A percentile compares a stretch with the other conserved stretches of the same genome.
These are phyloP conservation scores for Solanum hybrid DNA, from an alignment of 305 asterid genomes.

Conservation along the genomic window DNA sequence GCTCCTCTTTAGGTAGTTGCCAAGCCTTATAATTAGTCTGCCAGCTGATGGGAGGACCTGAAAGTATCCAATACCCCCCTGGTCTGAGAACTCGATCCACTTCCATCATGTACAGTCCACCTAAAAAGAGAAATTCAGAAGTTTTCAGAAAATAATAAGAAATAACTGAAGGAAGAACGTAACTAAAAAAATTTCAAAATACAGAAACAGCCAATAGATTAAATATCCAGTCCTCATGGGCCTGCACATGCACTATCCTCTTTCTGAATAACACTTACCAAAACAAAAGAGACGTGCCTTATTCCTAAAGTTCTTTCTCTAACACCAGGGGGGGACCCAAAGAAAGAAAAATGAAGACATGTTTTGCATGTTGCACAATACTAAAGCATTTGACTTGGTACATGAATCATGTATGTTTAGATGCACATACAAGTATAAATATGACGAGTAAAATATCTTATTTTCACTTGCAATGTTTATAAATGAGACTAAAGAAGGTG, in stretches of 20 bases:
- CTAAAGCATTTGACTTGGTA: background rate
- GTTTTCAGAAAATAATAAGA: background rate
- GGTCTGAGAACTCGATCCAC: constrained; percentile 40
- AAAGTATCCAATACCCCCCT: constrained; percentile 42
- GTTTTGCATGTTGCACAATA: background rate
- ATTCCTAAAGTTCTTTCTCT: background rate
- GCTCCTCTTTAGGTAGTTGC: constrained; percentile 29
- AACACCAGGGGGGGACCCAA: background rate
- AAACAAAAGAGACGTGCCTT: background rate
- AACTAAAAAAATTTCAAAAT: background rate
- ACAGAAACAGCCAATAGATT: background rate
- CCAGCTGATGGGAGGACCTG: constrained; percentile 43
- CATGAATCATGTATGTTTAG: background rate
- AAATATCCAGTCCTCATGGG: background rate
- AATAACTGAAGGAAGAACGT: background rate
- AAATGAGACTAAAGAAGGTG: background rate
- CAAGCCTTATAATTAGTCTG: constrained; percentile 24
- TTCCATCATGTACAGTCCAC: constrained; percentile 37
- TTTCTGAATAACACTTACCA: background rate
- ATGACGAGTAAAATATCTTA: background rate
- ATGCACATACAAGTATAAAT: background rate
- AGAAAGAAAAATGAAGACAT: background rate
- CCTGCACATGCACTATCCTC: background rate
- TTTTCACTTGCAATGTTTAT: background rate
- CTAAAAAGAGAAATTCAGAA: constrained; percentile 8